Conservation (phyloP, 164 flowering plant species). For the Sextonia rubra region DNA sequence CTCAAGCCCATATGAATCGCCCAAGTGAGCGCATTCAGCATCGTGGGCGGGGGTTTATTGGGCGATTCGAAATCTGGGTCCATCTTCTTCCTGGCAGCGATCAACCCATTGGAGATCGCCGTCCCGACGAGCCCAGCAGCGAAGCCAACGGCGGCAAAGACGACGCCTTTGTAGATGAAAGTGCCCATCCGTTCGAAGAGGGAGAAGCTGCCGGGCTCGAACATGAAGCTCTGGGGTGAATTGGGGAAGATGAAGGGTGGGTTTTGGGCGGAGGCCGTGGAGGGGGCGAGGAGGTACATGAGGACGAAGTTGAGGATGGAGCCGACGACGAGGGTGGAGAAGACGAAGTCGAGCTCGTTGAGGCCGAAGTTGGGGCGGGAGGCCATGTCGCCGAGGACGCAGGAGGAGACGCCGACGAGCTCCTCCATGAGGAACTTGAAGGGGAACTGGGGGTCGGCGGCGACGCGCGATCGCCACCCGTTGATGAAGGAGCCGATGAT, state of each 20-base stretch:
- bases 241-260: constrained; percentile 62
- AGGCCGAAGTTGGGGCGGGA: constrained; percentile 96
- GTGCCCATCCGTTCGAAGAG: constrained; percentile 62
- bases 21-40: constrained; percentile 83
- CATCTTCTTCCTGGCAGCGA: constrained; percentile 78
- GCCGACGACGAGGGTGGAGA: constrained; percentile 89
- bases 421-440: constrained; percentile 97
- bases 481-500: constrained; percentile 49
- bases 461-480: constrained; percentile 89
- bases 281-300: constrained; percentile 85
- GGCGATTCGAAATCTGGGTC: constrained; percentile 81
- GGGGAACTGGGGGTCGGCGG: constrained; percentile 93
- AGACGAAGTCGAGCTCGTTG: constrained; percentile 90
- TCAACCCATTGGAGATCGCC: constrained; percentile 77
- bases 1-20: constrained; percentile 88
- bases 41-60: constrained; percentile 80
- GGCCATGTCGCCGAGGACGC: constrained; percentile 87
- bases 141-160: constrained; percentile 83
- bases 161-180: constrained; percentile 72
- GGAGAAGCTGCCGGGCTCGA: constrained; percentile 64
- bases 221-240: constrained; percentile 87
- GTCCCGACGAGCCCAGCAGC: constrained; percentile 92
- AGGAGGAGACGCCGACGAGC: constrained; percentile 75
- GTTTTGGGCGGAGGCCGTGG: constrained; percentile 27
- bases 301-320: constrained; percentile 78